These are phyloP conservation scores for Erythrobasidium hasegawianum DNA, from an alignment of 1,284 basidiomycete genomes.

Conservation along the genomic window DNA sequence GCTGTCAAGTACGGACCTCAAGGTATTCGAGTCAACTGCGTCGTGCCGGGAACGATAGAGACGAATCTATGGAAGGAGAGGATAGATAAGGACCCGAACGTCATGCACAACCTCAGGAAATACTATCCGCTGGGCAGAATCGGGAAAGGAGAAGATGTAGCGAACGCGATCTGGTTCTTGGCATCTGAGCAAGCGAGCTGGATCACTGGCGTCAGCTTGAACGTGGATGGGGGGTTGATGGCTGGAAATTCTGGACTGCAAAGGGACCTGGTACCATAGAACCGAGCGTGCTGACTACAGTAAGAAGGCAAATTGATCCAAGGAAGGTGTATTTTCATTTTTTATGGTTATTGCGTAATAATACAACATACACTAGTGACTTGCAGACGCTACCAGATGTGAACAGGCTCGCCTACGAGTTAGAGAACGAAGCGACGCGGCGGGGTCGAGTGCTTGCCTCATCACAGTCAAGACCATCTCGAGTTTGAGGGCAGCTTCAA, in stretches of 20 bases:
- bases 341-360: no score
- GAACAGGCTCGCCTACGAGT: no score
- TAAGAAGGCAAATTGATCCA: no score
- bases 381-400: no score
- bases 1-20: constrained; percentile 29
- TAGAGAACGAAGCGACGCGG: no score
- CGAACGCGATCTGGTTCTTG: constrained; percentile 32
- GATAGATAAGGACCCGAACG: constrained; percentile 21
- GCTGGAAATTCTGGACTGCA: constrained; percentile 27
- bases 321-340: no score
- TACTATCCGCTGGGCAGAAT: constrained; percentile 34
- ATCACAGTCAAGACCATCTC: no score
- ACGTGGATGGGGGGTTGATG: constrained; percentile 30
- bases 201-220: constrained; percentile 24
- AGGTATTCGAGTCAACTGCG: constrained; percentile 31
- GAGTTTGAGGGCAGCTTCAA: no score
- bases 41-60: constrained; percentile 31
- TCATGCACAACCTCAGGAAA: constrained; percentile 25
- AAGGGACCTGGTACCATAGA: constrained; percentile 25
- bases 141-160: constrained; percentile 24
- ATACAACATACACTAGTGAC: no score
- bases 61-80: constrained; percentile 29
- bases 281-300: not conserved
- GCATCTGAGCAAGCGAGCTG: constrained; percentile 22
- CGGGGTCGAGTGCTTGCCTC: no score